phyloP scores from a whole-genome alignment of 2,329 filamentous ascomycete genomes.

The Aspergillus unguis region DNA sequence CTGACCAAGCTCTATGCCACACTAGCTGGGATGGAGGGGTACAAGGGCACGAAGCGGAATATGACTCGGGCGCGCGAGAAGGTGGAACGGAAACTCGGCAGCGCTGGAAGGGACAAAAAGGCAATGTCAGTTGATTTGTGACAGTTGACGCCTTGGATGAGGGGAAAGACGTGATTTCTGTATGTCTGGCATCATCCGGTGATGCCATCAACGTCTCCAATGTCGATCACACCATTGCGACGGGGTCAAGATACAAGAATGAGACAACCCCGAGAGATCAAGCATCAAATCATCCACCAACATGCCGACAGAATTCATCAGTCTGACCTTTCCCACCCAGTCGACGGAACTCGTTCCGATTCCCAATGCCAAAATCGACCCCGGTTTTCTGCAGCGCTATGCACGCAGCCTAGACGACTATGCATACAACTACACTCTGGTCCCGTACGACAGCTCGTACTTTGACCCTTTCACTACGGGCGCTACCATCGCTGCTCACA shows the following conservation, averaged over 20 bases:
- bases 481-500: constrained; percentile 55
- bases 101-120: neutral
- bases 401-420: constrained; percentile 58
- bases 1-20: constrained; percentile 81
- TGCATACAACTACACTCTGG: constrained; percentile 60
- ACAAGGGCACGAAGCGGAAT: constrained; percentile 60
- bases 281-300: neutral
- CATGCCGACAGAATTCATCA: constrained; percentile 55
- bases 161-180: constrained; percentile 11
- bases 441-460: constrained; percentile 56
- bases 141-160: neutral
- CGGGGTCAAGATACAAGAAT: neutral
- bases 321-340: constrained; percentile 55
- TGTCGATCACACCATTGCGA: constrained; percentile 2
- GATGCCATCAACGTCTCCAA: neutral
- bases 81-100: constrained; percentile 9
- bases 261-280: too few species aligned
- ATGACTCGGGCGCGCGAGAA: constrained; percentile 22
- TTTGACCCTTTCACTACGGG: constrained; percentile 59
- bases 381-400: constrained; percentile 56
- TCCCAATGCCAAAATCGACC: constrained; percentile 52
- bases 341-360: constrained; percentile 57
- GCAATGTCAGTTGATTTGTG: neutral
- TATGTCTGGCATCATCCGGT: constrained; percentile 4
- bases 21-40: constrained; percentile 76